Evolutionary conservation across 2,329 filamentous ascomycete species (phyloP).

Genomic region (Clathrospora elynae): DNA sequence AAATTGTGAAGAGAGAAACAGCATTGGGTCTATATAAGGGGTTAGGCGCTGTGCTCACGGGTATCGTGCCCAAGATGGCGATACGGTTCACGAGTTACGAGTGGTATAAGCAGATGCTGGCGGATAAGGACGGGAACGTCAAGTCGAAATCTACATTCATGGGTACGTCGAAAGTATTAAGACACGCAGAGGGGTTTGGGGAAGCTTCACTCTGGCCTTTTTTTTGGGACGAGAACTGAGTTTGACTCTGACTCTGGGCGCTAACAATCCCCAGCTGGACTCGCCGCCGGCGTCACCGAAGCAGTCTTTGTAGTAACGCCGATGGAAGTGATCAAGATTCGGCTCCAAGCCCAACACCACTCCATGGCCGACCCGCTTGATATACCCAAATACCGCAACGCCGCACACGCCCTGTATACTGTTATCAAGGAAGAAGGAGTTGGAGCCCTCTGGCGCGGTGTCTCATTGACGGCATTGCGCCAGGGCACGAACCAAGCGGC

Average conservation of each 20-base stretch:
- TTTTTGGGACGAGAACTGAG: too few relatives aligned
- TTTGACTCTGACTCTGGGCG: neutral
- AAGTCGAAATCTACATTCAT: constrained; percentile 74
- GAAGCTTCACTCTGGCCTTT: too few relatives aligned
- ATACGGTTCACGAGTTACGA: constrained; percentile 99
- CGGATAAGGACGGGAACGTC: constrained; percentile 69
- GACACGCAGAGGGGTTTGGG: too few relatives aligned
- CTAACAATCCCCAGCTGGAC: constrained; percentile 65
- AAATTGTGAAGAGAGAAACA: constrained; percentile 89
- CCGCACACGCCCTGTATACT: constrained; percentile 80
- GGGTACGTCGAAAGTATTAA: constrained; percentile 55
- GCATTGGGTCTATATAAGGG: constrained; percentile 95
- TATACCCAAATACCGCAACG: constrained; percentile 95
- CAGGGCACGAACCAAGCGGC: constrained; percentile 94
- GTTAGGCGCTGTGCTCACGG: constrained; percentile 92
- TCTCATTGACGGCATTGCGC: constrained; percentile 87
- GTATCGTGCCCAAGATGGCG: constrained; percentile 98
- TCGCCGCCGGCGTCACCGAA: constrained; percentile 92
- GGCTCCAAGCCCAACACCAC: constrained; percentile 96
- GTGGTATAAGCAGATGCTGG: constrained; percentile 84
- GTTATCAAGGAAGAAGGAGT: constrained; percentile 90
- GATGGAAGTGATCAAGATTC: constrained; percentile 99
- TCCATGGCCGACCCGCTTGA: constrained; percentile 96
- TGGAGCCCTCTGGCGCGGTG: constrained; percentile 87
- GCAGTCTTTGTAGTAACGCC: constrained; percentile 95